Conservation (phyloP, 306 rosid genomes). For the Medicago arabica region DNA sequence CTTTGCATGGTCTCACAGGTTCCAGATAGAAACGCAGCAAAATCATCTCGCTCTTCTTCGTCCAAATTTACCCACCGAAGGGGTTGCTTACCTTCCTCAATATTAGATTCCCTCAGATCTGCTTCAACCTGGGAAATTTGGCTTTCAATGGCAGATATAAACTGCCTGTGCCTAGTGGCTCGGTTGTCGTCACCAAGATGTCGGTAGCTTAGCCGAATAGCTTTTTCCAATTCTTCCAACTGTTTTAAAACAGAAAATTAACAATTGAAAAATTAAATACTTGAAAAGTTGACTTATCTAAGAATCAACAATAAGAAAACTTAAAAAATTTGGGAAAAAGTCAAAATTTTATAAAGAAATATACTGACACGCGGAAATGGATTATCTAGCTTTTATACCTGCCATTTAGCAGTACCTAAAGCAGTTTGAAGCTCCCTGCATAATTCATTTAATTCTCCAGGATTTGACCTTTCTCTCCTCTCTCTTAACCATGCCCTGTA, state of each 20-base stretch:
- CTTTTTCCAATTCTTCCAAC: conserved; percentile 95
- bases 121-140: conserved; percentile 82
- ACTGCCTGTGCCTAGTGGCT: conserved; percentile 78
- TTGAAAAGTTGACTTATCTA: conserved; percentile 16
- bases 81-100: conserved; percentile 77
- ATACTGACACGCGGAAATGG: not conserved
- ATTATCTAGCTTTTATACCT: conserved; percentile 52
- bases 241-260: conserved; percentile 48
- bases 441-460: conserved; percentile 64
- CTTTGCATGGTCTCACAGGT: conserved; percentile 49
- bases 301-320: conserved; percentile 35
- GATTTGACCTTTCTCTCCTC: conserved; percentile 62
- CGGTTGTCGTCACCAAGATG: conserved; percentile 61
- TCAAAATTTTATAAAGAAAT: not conserved
- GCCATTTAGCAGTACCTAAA: conserved; percentile 97
- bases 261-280: not conserved
- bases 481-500: conserved; percentile 79
- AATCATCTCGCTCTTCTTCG: conserved; percentile 84
- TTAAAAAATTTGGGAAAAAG: not conserved
- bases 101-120: conserved; percentile 62
- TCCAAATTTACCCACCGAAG: conserved; percentile 85
- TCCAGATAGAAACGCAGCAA: conserved; percentile 93
- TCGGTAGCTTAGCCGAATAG: conserved; percentile 80
- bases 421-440: conserved; percentile 92
- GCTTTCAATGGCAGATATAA: conserved; percentile 79